Evolutionary conservation across 2,329 filamentous ascomycete species (phyloP).

Genomic region (Nothopassalora personata): DNA sequence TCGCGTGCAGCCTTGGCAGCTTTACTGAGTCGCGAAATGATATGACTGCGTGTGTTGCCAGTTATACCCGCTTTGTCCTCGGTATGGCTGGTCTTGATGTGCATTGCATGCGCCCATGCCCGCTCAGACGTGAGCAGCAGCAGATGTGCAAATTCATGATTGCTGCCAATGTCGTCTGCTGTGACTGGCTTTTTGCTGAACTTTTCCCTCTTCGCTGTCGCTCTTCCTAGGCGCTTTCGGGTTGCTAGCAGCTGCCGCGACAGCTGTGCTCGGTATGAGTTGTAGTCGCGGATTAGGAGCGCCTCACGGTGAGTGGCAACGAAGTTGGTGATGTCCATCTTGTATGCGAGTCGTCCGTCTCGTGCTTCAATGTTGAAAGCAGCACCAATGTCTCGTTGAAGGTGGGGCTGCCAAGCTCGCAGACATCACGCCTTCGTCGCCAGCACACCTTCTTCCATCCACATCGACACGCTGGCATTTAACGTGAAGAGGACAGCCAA

Average conservation of each 20-base stretch:
- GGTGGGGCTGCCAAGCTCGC: no score
- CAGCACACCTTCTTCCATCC: no score
- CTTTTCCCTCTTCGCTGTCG: constrained; percentile 81
- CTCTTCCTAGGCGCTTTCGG: constrained; percentile 77
- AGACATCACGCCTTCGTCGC: no score
- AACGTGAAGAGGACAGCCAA: no score
- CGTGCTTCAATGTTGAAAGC: background rate
- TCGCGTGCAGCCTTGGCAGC: constrained; percentile 64
- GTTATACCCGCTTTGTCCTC: constrained; percentile 72
- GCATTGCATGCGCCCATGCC: constrained; percentile 93
- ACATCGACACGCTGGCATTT: no score
- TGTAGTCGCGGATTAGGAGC: constrained; percentile 82
- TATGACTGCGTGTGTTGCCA: constrained; percentile 76
- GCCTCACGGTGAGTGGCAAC: constrained; percentile 75
- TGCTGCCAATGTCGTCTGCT: constrained; percentile 66
- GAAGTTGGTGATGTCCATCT: constrained; percentile 87
- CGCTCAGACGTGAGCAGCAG: constrained; percentile 81
- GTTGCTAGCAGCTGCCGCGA: constrained; percentile 75
- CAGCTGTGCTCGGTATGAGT: constrained; percentile 73
- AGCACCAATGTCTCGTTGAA: no score
- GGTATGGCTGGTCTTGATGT: constrained; percentile 78
- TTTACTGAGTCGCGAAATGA: constrained; percentile 80
- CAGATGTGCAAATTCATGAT: constrained; percentile 74
- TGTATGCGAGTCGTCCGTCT: background rate
- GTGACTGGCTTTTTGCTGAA: constrained; percentile 70